Evolutionary conservation across 2,329 filamentous ascomycete species (phyloP), one percentile per base, ranked within the genome.

Genomic region (Pseudocercospora macadamiae): DNA sequence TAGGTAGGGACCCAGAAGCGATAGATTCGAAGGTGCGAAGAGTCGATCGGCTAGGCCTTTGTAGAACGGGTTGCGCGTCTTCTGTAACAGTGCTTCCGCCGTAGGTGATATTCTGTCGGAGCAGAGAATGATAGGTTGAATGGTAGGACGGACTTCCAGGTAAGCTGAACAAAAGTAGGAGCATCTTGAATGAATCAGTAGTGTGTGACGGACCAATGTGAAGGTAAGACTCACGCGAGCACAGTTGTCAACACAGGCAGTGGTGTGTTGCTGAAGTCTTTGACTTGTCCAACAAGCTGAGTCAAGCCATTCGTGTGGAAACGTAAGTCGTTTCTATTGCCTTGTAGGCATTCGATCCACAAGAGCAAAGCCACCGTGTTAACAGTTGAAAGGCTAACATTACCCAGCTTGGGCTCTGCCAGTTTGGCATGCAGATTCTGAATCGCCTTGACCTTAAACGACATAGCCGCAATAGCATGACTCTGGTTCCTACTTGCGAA

Each of bases 391-490:
- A 53, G 36, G 51, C 32, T 42, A 8, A 34, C 51, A n/a, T 53
- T 53, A 8, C 18, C 25, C 14, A 19, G 9, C 16, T 42, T 53
- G 3, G 16, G 18, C 10, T 8, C 10, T 16, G 51, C 21, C 6
- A 42, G 51, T 16, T 18, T 30, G n/a, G n/a, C 10, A 16, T 44
- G 32, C 5, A 42, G 34, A 26, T 21, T 28, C n/a, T 30, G 32
- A 26, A 53, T 30, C 12, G 32, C 51, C 9, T 12, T 53, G 3
- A 30, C 34, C 26, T 53, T 53, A 21, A 39, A 53, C 3, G 51
- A n/a, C 51, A 53, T 53, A 12, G 51, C 51, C 14, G 51, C 51
- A 8, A 53, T 25, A 12, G 28, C 51, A 53, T 53, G 23, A 14
- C 21, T 19, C 19, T 9, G 14, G 36, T 12, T 21, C 16, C 34